Evolutionary conservation across 805 yeast genomes (phyloP).

Genomic region (Teunomyces atbi): DNA sequence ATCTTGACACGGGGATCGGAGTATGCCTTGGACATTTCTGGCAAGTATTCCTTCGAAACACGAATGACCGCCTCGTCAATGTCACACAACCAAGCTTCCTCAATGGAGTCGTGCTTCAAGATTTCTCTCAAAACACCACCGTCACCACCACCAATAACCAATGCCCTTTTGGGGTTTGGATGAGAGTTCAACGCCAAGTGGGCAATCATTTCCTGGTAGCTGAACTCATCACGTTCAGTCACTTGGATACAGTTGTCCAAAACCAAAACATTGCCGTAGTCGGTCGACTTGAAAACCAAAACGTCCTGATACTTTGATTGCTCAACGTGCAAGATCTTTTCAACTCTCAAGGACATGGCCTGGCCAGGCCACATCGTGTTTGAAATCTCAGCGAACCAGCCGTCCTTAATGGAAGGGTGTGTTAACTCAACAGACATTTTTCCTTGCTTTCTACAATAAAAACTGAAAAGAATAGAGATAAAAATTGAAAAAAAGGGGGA

Average conservation of each 20-base stretch:
- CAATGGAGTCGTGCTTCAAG: conserved; percentile 83
- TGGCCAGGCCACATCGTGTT: conserved; percentile 99
- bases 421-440: conserved; percentile 28
- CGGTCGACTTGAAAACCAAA: conserved; percentile 85
- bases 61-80: conserved; percentile 92
- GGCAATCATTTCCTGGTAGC: conserved; percentile 98
- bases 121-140: conserved; percentile 97
- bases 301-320: conserved; percentile 92
- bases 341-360: conserved; percentile 89
- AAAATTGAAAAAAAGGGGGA: neutral
- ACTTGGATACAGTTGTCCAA: conserved; percentile 94
- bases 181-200: conserved; percentile 91
- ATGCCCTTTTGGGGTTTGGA: conserved; percentile 89
- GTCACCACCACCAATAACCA: conserved; percentile 98
- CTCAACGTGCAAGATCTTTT: conserved; percentile 80
- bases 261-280: conserved; percentile 93
- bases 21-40: conserved; percentile 82
- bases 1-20: conserved; percentile 86
- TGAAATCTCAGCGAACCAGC: conserved; percentile 96
- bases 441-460: neutral
- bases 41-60: conserved; percentile 82
- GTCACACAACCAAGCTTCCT: conserved; percentile 89
- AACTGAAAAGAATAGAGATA: neutral
- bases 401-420: conserved; percentile 67
- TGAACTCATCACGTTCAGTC: conserved; percentile 95